Conservation (phyloP, 2,329 filamentous ascomycete species). For the Exophiala viscosa region DNA sequence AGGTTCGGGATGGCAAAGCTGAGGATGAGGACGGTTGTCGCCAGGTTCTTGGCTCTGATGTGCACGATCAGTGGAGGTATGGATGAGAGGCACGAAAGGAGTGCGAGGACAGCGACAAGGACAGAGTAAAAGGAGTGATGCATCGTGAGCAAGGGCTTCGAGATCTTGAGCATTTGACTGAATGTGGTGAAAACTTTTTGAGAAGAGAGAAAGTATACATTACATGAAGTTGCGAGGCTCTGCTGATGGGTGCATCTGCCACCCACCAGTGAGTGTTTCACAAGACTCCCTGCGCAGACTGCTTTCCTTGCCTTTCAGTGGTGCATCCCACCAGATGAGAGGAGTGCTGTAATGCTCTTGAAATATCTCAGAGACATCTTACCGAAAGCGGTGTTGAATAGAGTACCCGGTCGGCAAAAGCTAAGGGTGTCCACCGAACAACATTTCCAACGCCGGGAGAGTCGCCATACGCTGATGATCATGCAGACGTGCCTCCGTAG, state of each 20-base stretch:
- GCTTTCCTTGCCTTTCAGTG: constrained; percentile 2
- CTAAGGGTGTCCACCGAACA: background rate
- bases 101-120: constrained; percentile 11
- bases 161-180: background rate
- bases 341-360: background rate
- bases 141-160: background rate
- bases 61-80: constrained; percentile 58
- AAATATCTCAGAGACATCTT: constrained; percentile 20
- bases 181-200: background rate
- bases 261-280: too few species aligned
- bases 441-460: background rate
- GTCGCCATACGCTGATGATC: constrained; percentile 2
- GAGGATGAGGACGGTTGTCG: constrained; percentile 54
- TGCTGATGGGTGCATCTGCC: too few species aligned
- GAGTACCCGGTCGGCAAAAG: background rate
- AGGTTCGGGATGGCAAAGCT: constrained; percentile 57
- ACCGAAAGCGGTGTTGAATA: constrained; percentile 23
- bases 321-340: background rate
- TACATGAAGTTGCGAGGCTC: too few species aligned
- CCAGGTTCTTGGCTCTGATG: constrained; percentile 57
- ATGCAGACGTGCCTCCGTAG: constrained; percentile 3
- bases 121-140: constrained; percentile 3
- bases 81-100: constrained; percentile 15
- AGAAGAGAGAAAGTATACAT: background rate
- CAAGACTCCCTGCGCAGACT: background rate